phyloP scores from a whole-genome alignment of 192 early-diverging fungal genomes.

The Geosiphon pyriformis region DNA sequence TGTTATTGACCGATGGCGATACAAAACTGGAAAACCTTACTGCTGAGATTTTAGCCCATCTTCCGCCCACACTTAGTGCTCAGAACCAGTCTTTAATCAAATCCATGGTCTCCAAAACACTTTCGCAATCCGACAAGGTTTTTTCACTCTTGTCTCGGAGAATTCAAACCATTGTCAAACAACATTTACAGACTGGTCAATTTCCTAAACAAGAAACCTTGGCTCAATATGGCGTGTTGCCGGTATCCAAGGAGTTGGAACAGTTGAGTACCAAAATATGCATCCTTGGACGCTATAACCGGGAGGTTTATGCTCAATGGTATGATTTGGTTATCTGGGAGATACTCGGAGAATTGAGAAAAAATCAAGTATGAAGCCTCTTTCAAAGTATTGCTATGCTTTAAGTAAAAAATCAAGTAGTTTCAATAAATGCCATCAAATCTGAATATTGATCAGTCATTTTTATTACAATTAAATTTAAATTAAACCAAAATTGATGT shows the following conservation, averaged over 20 bases:
- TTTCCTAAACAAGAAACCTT: conserved; percentile 30
- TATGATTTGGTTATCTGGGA: conserved; percentile 28
- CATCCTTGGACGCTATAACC: conserved; percentile 29
- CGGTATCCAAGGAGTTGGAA: conserved; percentile 26
- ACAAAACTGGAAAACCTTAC: conserved; percentile 31
- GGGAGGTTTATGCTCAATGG: conserved; percentile 35
- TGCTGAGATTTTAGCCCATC: conserved; percentile 24
- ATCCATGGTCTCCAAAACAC: conserved; percentile 42
- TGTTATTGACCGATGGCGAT: conserved; percentile 24
- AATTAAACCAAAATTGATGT: no score
- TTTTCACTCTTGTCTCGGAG: conserved; percentile 35
- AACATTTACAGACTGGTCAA: conserved; percentile 27
- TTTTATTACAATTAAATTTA: no score
- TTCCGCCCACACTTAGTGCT: conserved; percentile 3
- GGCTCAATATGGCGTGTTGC: conserved; percentile 30
- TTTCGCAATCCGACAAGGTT: conserved; percentile 37
- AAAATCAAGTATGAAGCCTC: no score
- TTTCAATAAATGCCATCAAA: no score
- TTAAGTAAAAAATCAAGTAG: no score
- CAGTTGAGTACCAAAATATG: conserved; percentile 27
- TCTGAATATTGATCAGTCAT: no score
- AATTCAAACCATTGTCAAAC: conserved; percentile 28
- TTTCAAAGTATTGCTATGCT: no score
- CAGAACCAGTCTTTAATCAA: conserved; percentile 26
- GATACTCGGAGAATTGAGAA: conserved; percentile 4